Evolutionary conservation across 495 filamentous ascomycete species (phyloP).

Genomic region (Xylaria sp.): DNA sequence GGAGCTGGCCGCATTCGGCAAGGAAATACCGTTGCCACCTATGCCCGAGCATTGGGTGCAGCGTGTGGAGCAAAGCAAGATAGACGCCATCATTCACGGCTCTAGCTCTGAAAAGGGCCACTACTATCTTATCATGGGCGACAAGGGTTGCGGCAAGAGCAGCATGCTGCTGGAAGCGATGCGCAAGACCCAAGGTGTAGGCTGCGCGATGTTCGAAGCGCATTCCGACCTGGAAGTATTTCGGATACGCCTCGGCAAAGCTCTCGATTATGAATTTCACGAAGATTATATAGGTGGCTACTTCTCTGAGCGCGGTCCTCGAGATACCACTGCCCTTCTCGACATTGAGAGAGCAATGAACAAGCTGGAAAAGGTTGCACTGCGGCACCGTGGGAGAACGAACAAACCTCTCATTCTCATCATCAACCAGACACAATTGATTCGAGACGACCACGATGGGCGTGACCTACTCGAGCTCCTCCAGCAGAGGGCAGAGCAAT

Average conservation of each 20-base stretch:
- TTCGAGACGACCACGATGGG: constrained; percentile 89
- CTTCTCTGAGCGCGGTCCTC: constrained; percentile 91
- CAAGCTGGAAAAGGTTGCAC: constrained; percentile 94
- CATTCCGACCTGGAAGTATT: constrained; percentile 96
- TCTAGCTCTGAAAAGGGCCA: constrained; percentile 71
- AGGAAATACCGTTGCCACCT: constrained; percentile 56
- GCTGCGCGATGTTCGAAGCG: constrained; percentile 91
- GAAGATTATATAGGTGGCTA: constrained; percentile 92
- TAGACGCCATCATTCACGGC: constrained; percentile 81
- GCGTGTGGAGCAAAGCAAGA: constrained; percentile 77
- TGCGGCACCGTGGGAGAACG: constrained; percentile 63
- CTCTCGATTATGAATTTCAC: constrained; percentile 90
- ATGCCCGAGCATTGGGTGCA: constrained; percentile 76
- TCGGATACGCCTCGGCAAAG: constrained; percentile 87
- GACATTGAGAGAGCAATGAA: constrained; percentile 97
- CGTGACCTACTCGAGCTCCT: constrained; percentile 91
- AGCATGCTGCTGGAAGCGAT: constrained; percentile 96
- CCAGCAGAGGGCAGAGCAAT: constrained; percentile 93
- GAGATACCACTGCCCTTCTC: constrained; percentile 86
- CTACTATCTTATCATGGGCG: constrained; percentile 92
- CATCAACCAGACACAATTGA: constrained; percentile 88
- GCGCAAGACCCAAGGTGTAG: constrained; percentile 85
- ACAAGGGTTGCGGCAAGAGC: constrained; percentile 95
- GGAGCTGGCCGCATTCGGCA: constrained; percentile 79
- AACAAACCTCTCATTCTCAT: constrained; percentile 82